A percentile compares a stretch with the other conserved stretches of the same genome.
Conservation (phyloP, 2,329 filamentous ascomycete genomes). For the Alternaria hordeiaustralica region DNA sequence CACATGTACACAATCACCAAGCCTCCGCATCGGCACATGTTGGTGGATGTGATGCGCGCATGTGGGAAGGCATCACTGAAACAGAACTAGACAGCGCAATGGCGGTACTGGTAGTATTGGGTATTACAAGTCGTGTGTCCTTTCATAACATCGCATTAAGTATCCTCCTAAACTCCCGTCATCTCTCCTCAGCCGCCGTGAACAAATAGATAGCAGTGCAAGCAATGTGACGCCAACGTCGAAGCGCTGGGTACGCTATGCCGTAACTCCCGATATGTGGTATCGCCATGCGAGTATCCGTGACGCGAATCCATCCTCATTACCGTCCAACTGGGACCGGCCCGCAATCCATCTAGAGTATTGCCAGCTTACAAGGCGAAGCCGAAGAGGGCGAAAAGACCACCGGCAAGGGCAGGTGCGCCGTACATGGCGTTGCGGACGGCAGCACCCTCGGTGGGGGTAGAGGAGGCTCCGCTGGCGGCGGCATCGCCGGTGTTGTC, state of each 20-base stretch:
- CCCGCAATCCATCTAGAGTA: conserved; percentile 25
- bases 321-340: conserved; percentile 36
- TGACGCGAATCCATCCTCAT: conserved; percentile 29
- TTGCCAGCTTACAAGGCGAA: conserved; percentile 59
- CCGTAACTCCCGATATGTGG: conserved; percentile 18
- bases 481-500: conserved; percentile 36
- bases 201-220: conserved; percentile 27
- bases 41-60: background rate
- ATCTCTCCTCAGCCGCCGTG: conserved; percentile 20
- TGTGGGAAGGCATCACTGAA: background rate
- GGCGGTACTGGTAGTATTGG: conserved; percentile 30
- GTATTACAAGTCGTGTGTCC: conserved; percentile 44
- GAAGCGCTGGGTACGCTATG: conserved; percentile 32
- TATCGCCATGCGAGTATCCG: conserved; percentile 22
- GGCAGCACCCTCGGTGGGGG: conserved; percentile 48
- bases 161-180: conserved; percentile 25
- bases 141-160: conserved; percentile 46
- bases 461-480: conserved; percentile 28
- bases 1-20: background rate
- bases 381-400: conserved; percentile 63
- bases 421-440: conserved; percentile 57
- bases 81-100: conserved; percentile 12
- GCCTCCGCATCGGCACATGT: background rate
- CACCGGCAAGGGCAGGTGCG: conserved; percentile 59
- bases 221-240: conserved; percentile 33